phyloP scores from a whole-genome alignment of 768 basidiomycete species.

The Psilocybe sp. region DNA sequence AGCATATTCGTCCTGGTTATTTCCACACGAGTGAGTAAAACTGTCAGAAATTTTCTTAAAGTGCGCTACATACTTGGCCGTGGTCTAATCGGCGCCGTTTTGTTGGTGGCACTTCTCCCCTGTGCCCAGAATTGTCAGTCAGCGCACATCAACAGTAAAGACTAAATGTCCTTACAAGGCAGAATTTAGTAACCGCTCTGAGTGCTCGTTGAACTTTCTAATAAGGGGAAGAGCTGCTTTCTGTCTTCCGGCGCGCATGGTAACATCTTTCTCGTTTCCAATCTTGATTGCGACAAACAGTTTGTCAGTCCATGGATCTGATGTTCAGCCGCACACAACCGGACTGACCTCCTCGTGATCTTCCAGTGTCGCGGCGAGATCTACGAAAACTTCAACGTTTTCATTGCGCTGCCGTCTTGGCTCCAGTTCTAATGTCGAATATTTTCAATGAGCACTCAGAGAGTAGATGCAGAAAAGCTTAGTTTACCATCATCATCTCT shows the following conservation, averaged over 20 bases:
- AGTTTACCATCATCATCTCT: constrained; percentile 85
- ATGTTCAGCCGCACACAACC: neutral
- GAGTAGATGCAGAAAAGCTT: constrained; percentile 15
- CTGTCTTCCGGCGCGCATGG: constrained; percentile 95
- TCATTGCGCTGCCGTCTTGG: constrained; percentile 69
- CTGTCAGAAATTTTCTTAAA: neutral
- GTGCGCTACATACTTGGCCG: constrained; percentile 33
- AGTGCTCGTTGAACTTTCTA: constrained; percentile 97
- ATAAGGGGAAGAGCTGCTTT: constrained; percentile 88
- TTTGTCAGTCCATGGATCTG: constrained; percentile 1
- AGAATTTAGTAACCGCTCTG: constrained; percentile 81
- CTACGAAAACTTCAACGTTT: constrained; percentile 73
- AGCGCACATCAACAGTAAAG: neutral
- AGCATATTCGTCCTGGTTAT: constrained; percentile 32
- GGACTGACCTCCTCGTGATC: constrained; percentile 80
- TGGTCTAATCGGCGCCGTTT: constrained; percentile 58
- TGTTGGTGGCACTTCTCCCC: constrained; percentile 53
- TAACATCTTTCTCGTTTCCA: constrained; percentile 85
- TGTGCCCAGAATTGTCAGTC: constrained; percentile 18
- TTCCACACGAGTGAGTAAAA: neutral
- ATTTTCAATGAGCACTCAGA: neutral
- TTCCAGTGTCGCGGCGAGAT: constrained; percentile 83
- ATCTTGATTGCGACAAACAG: constrained; percentile 48
- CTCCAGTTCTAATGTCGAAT: constrained; percentile 56
- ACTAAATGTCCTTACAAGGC: constrained; percentile 49